These are phyloP conservation scores for Penicillium janthinellum DNA, from an alignment of 2,329 filamentous ascomycete genomes.

Conservation along the genomic window DNA sequence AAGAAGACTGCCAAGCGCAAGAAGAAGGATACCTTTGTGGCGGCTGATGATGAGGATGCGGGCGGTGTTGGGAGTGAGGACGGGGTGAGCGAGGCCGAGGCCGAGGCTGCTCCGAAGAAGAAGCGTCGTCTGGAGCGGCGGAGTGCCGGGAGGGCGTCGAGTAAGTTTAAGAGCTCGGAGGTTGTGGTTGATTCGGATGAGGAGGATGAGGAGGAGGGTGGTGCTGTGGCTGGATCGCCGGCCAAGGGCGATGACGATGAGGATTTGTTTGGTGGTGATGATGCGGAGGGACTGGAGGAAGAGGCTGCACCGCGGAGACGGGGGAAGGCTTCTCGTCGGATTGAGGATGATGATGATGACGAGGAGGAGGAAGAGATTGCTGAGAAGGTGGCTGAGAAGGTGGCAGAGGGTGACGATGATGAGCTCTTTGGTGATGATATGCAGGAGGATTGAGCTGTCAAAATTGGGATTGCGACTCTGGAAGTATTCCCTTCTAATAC, in stretches of 20 bases:
- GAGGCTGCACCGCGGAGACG: slow-evolving; percentile 37
- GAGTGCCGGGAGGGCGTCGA: slow-evolving; percentile 39
- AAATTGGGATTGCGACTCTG: neutral
- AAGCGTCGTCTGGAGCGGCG: slow-evolving; percentile 62
- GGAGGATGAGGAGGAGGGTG: slow-evolving; percentile 44
- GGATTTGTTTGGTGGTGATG: slow-evolving; percentile 32
- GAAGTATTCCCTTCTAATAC: neutral
- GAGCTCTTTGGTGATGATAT: slow-evolving; percentile 2
- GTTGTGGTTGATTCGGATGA: slow-evolving; percentile 75
- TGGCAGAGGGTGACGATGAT: slow-evolving; percentile 31
- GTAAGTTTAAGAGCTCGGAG: slow-evolving; percentile 84
- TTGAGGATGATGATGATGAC: slow-evolving; percentile 45
- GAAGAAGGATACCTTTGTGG: slow-evolving; percentile 58
- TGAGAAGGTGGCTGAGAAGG: slow-evolving; percentile 20
- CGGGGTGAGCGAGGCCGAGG: slow-evolving; percentile 39
- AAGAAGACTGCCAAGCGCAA: slow-evolving; percentile 59
- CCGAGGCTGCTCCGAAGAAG: slow-evolving; percentile 54
- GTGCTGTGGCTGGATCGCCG: slow-evolving; percentile 29
- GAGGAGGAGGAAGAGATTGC: slow-evolving; percentile 47
- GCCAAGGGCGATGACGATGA: slow-evolving; percentile 25
- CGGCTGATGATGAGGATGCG: slow-evolving; percentile 48
- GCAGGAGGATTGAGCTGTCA: neutral
- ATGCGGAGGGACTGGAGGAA: slow-evolving; percentile 51
- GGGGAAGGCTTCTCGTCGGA: slow-evolving; percentile 35
- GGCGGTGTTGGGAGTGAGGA: slow-evolving; percentile 32